Evolutionary conservation across 305 asterid genomes (phyloP).

Genomic region (Caryopteris hybrid): DNA sequence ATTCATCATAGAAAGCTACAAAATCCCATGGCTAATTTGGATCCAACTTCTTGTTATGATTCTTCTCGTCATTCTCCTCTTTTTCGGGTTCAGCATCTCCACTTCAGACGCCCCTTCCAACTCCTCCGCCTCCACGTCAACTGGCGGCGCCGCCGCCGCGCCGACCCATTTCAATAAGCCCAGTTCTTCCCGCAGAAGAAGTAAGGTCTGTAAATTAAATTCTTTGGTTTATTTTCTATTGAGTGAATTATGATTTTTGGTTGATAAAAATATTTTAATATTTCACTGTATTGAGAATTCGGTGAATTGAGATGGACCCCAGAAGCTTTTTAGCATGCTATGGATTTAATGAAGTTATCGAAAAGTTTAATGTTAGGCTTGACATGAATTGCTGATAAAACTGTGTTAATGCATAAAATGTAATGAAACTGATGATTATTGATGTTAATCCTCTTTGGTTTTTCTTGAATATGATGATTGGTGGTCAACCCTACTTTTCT

Average conservation of each 20-base stretch:
- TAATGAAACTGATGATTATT: neutral
- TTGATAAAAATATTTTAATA: neutral
- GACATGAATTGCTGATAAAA: neutral
- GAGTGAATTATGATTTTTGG: neutral
- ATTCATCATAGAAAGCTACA: constrained; percentile 54
- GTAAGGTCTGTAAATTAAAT: too few species aligned
- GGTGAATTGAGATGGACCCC: neutral
- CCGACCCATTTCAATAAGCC: constrained; percentile 24
- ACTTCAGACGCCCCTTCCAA: constrained; percentile 33
- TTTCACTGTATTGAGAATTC: neutral
- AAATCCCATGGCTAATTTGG: constrained; percentile 75
- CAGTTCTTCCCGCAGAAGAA: constrained; percentile 29
- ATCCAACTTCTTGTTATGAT: constrained; percentile 65
- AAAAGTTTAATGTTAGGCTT: neutral
- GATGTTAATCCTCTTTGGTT: neutral
- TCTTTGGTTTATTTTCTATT: neutral
- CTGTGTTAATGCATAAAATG: neutral
- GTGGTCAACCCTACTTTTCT: neutral
- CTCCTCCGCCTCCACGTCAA: constrained; percentile 35
- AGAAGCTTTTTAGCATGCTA: neutral
- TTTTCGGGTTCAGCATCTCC: constrained; percentile 50
- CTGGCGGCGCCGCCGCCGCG: constrained; percentile 18
- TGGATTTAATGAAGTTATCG: neutral
- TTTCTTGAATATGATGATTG: neutral
- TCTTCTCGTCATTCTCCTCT: constrained; percentile 63